Evolutionary conservation across 768 basidiomycete species (phyloP), one percentile per base, ranked within the genome.

Genomic region (Pholiota microspora): DNA sequence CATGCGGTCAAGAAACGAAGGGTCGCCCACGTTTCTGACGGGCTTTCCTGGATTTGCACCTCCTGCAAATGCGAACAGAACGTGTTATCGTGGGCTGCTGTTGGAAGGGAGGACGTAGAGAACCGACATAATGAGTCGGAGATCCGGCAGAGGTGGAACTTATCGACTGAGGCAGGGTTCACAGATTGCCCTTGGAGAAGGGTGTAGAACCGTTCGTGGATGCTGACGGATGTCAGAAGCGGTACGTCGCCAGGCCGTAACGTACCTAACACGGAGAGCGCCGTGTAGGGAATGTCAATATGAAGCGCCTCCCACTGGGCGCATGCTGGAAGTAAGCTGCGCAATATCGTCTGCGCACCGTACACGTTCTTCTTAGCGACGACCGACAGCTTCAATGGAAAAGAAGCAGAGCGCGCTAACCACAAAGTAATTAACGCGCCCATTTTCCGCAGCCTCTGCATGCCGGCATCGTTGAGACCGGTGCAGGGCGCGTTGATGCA

Each of bases 351-450:
- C 29, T 34, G 44, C 2, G 51, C 58, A 23, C 32, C 52, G 13
- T 36, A 38, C 16, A 34, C 36, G 49, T 49, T 45, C 4, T 58
- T 49, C 38, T 53, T 55, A 6, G 56, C 56, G 13, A 42, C 31
- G 23, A 62, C 28, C 10, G 54, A 59, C 5, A 62, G 48, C 36
- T 57, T 62, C 34, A 62, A 29, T 8, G 61, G 57, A 18, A 52
- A 44, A 1, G 44, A 28, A 7, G 34, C 10, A 6, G 61, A 48
- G 2, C 51, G 47, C 23, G 28, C 29, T 6, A 60, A 54, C n/a
- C 59, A 54, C 2, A 12, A 21, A 12, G 42, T 36, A 4, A 58
- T 27, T 15, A 59, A 34, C 3, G 51, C 18, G 2, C 34, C 36
- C 7, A 58, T 21, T 4, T 18, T 45, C 8, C 13, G 45, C 9